Evolutionary conservation across 2,329 filamentous ascomycete genomes (phyloP), one percentile per base, ranked within the genome.

Genomic region (Eurotiales sp.): DNA sequence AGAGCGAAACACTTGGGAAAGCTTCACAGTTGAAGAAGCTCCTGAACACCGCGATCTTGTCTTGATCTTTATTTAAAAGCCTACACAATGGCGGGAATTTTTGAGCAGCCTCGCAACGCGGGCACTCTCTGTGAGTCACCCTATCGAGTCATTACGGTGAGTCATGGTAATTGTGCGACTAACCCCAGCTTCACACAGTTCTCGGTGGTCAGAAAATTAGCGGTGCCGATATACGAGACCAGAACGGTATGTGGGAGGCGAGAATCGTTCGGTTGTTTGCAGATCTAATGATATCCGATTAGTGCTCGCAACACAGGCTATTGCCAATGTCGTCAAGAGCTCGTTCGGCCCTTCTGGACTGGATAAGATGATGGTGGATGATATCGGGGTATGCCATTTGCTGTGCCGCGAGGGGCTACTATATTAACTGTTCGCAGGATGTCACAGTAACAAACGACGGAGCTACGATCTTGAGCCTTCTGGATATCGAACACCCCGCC

Each of bases 341-440:
- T 99, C 93, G 14, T 99, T 99, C 69, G 93, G 93, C 51, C 93
- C 93, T 46, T 96, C 90, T 56, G 93, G 93, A 44, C 82, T 99
- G 60, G 93, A 99, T 72, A 99, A 99, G 83, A 99, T 99, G 93
- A 97, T 99, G 93, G 93, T 99, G 64, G 93, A 99, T 76, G 93
- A 99, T 70, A 97, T 99, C 71, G 93, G 93, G 67, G 87, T 90
- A 82, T 63, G 85, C 54, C 34, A n/a, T n/a, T n/a, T n/a, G n/a
- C n/a, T n/a, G n/a, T n/a, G n/a, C n/a, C n/a, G n/a, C n/a, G n/a
- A n/a, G 56, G 57, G 50, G 55, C 62, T 49, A 67, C 59, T 27
- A 59, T 39, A n/a, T 17, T 50, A 15, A 50, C 27, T 43, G 11
- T 55, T 48, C 17, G 8, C 62, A 90, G 86, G 93, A 99, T 77